These are phyloP conservation scores for Claviceps citrina DNA, from an alignment of 2,329 filamentous ascomycete species.

Conservation along the genomic window DNA sequence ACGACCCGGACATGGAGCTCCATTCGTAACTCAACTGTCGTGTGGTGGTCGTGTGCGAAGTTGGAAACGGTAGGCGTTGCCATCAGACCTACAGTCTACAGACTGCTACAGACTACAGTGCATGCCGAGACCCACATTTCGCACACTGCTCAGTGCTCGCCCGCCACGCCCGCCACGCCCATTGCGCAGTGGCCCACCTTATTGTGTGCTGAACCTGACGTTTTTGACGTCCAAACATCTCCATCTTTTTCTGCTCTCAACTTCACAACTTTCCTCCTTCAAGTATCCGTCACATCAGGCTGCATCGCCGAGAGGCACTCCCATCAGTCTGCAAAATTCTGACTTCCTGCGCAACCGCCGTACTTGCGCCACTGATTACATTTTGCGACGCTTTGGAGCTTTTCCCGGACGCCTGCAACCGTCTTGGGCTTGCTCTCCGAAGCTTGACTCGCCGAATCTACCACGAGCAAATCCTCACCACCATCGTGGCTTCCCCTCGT, in stretches of 20 bases:
- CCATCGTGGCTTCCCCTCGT: background rate
- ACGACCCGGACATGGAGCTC: too few relatives aligned
- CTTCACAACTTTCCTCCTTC: conserved; percentile 12
- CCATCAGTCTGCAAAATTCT: background rate
- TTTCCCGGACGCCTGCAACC: conserved; percentile 27
- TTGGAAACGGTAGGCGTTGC: too few relatives aligned
- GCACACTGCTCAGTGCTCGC: background rate
- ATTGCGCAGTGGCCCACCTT: conserved; percentile 26
- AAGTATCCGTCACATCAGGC: conserved; percentile 4
- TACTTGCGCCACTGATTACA: background rate
- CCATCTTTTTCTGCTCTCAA: conserved; percentile 16
- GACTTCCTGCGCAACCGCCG: too few relatives aligned
- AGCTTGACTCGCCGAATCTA: conserved; percentile 3
- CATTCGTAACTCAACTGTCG: too few relatives aligned
- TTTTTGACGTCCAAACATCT: conserved; percentile 16
- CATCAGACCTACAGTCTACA: too few relatives aligned
- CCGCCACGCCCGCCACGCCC: conserved; percentile 9
- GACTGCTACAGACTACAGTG: too few relatives aligned
- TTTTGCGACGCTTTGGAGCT: conserved; percentile 13
- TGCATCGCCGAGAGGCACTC: background rate
- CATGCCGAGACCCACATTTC: conserved; percentile 1
- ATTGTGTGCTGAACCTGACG: conserved; percentile 19
- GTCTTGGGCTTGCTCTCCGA: conserved; percentile 16
- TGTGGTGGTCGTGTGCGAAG: too few relatives aligned
- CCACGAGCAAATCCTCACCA: conserved; percentile 4